These are phyloP conservation scores for Saccharomyces eubayanus DNA, from an alignment of 805 yeast genomes.

Conservation along the genomic window DNA sequence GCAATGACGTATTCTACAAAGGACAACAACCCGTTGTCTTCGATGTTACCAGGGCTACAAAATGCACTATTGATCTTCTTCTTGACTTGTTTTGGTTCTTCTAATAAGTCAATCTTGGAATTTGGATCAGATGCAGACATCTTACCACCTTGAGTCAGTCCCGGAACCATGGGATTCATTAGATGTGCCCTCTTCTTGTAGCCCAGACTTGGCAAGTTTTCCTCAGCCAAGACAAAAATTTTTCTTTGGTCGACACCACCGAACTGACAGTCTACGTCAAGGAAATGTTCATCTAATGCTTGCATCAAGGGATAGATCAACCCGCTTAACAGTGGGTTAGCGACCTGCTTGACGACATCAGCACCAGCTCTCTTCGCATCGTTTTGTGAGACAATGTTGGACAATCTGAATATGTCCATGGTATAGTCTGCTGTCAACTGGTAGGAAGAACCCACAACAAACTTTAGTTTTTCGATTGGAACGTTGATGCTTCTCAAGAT, in stretches of 20 bases:
- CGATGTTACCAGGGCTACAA: constrained; percentile 91
- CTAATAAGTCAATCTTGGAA: constrained; percentile 89
- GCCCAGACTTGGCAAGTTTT: constrained; percentile 75
- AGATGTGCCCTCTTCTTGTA: constrained; percentile 96
- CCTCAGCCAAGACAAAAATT: constrained; percentile 94
- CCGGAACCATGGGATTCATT: constrained; percentile 99
- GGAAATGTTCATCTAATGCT: constrained; percentile 89
- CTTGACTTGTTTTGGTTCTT: constrained; percentile 77
- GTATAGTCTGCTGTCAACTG: constrained; percentile 73
- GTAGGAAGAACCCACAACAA: constrained; percentile 84
- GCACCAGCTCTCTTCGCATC: constrained; percentile 99
- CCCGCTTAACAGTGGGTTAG: constrained; percentile 87
- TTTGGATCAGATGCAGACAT: constrained; percentile 99
- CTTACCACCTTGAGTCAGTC: constrained; percentile 92
- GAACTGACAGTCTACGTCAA: constrained; percentile 86
- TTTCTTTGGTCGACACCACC: constrained; percentile 99
- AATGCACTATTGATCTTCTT: constrained; percentile 89
- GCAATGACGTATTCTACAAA: constrained; percentile 76
- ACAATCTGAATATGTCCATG: constrained; percentile 78
- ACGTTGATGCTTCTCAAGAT: constrained; percentile 81
- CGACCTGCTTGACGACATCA: constrained; percentile 96
- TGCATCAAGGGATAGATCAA: constrained; percentile 98
- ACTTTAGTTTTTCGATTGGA: constrained; percentile 79
- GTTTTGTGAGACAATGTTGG: constrained; percentile 82
- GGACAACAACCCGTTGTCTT: constrained; percentile 83